Base-by-base conservation (phyloP, 371 early-diverging fungal species). In the Neoconidiobolus thromboides region DNA sequence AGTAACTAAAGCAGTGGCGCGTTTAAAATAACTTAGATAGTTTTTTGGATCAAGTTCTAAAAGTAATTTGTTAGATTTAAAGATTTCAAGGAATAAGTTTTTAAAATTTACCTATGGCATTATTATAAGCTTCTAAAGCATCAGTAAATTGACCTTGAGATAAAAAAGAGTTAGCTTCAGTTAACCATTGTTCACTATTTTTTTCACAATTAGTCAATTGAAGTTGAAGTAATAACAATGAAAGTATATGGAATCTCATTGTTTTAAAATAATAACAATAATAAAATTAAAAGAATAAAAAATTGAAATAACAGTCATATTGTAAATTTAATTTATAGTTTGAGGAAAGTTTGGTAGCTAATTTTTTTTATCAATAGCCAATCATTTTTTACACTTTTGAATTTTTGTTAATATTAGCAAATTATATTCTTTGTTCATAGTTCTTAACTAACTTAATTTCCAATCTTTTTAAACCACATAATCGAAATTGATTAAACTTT, bases 1-100 rank as follows among this genome's bases (percentile, higher is more conserved):
- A 7, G 82, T 76, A 42, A 93, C 67, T 56, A 86, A 82, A 1
- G 88, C 83, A n/a, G 87, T 81, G 0, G 93, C 93, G 56, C 93
- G 78, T 63, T 85, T 82, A 66, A 83, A 93, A 72, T 83, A 86
- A 7, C 82, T 76, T 12, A 85, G 62, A 63, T 89, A 87, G 71
- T 89, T 83, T 48, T 71, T 68, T n/a, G 88, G 85, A 61, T 91
- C 89, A 54, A 68, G 64, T 41, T 72, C 84, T 73, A 57, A 64
- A 48, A 43, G 62, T 53, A 55, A 64, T 52, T 54, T 39, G 43
- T 2, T 39, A 2, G 38, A 14, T 50, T 12, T 7, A 40, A 47
- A 6, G 3, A 38, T 10, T 7, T 5, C 44, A 46, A 3, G 51
- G 2, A 38, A 12, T 7, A 10, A 42, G 5, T n/a, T 55, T 26